A percentile compares a stretch with the other conserved stretches of the same genome.
phyloP scores from a whole-genome alignment of 805 yeast species.

The Debaryomyces maramus region DNA sequence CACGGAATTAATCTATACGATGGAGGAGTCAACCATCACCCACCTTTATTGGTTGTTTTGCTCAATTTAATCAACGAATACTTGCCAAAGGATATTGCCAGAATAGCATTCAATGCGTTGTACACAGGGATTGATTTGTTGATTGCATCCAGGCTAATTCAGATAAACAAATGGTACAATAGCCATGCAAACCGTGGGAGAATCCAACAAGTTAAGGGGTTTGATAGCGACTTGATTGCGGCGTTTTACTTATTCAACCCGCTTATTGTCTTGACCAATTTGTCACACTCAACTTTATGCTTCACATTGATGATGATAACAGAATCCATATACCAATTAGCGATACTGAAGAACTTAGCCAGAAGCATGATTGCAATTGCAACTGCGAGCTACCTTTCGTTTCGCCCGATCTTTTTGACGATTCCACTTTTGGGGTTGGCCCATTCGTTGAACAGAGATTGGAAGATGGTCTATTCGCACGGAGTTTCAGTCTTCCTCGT shows the following conservation, averaged over 20 bases:
- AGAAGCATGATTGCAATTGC: conserved; percentile 56
- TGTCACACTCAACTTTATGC: conserved; percentile 65
- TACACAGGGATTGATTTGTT: conserved; percentile 62
- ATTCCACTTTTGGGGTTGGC: conserved; percentile 54
- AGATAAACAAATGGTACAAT: conserved; percentile 46
- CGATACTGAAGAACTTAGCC: conserved; percentile 39
- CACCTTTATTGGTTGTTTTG: conserved; percentile 66
- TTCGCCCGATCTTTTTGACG: conserved; percentile 59
- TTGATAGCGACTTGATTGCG: conserved; percentile 50
- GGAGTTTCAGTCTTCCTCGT: conserved; percentile 19
- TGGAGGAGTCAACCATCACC: conserved; percentile 86
- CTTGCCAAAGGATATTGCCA: conserved; percentile 16
- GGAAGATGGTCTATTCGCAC: conserved; percentile 13
- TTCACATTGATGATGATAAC: conserved; percentile 62
- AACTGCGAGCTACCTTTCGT: conserved; percentile 61
- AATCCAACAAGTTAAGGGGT: conserved; percentile 18
- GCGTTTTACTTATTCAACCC: conserved; percentile 80
- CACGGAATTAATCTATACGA: conserved; percentile 66
- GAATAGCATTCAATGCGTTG: conserved; percentile 35
- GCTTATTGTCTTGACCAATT: conserved; percentile 61
- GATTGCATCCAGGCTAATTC: conserved; percentile 54
- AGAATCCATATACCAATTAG: conserved; percentile 44
- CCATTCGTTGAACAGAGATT: conserved; percentile 8
- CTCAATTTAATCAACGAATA: conserved; percentile 39
- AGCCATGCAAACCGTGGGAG: conserved; percentile 19